Conservation (phyloP, 129 eudicot species). For the Helichrysum umbraculigerum region DNA sequence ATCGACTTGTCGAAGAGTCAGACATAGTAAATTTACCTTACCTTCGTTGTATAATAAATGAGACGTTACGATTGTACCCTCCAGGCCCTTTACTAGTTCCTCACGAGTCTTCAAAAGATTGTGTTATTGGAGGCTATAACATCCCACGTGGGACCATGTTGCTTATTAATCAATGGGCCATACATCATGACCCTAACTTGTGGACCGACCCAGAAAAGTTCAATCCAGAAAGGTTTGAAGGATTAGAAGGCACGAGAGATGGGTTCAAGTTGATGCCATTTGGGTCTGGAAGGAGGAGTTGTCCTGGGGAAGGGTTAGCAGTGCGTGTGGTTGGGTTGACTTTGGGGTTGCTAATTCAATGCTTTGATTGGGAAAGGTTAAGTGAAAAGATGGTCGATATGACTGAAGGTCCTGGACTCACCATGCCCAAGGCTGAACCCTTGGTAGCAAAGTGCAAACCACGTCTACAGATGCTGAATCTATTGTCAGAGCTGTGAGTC, state of each 20-base stretch:
- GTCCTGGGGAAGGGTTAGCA: slow-evolving; percentile 79
- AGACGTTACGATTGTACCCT: slow-evolving; percentile 43
- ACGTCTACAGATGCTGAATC: slow-evolving; percentile 26
- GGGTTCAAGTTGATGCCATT: slow-evolving; percentile 66
- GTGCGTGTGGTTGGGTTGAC: slow-evolving; percentile 50
- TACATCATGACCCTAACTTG: slow-evolving; percentile 50
- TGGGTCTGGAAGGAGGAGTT: slow-evolving; percentile 73
- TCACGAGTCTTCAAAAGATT: slow-evolving; percentile 48
- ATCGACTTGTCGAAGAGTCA: slow-evolving; percentile 37
- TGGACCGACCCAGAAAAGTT: slow-evolving; percentile 51
- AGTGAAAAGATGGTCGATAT: slow-evolving; percentile 54
- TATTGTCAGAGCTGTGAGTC: slow-evolving; percentile 11
- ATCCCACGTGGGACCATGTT: slow-evolving; percentile 48
- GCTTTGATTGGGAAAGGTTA: slow-evolving; percentile 67
- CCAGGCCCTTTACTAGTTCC: slow-evolving; percentile 36
- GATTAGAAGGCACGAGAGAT: slow-evolving; percentile 34
- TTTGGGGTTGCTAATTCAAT: slow-evolving; percentile 59
- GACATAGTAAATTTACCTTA: slow-evolving; percentile 44
- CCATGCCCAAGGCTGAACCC: slow-evolving; percentile 50
- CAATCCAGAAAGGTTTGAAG: slow-evolving; percentile 52
- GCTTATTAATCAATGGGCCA: slow-evolving; percentile 47
- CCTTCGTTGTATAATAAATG: slow-evolving; percentile 42
- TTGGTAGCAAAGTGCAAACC: slow-evolving; percentile 54
- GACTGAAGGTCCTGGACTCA: slow-evolving; percentile 49
- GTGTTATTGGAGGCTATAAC: slow-evolving; percentile 39